Conservation (phyloP, 2,329 filamentous ascomycete genomes). For the Fusarium liriodendri region DNA sequence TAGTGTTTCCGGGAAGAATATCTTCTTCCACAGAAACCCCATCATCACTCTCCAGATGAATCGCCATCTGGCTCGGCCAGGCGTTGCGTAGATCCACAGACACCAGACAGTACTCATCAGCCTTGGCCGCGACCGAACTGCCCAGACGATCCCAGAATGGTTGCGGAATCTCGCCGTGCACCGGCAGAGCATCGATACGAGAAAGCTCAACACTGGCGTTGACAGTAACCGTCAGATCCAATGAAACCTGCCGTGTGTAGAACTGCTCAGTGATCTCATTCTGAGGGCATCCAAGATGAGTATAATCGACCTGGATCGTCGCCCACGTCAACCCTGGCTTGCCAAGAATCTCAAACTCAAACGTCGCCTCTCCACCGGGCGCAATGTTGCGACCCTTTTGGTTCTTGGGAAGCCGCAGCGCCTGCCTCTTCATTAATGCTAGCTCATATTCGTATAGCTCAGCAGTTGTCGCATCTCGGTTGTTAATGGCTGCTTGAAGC, state of each 20-base stretch:
- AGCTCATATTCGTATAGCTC: slow-evolving; percentile 90
- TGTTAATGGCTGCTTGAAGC: slow-evolving; percentile 78
- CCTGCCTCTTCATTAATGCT: slow-evolving; percentile 79
- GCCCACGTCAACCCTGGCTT: slow-evolving; percentile 86
- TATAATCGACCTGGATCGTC: slow-evolving; percentile 87
- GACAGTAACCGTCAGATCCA: slow-evolving; percentile 88
- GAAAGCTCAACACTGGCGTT: slow-evolving; percentile 89
- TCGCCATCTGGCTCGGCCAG: slow-evolving; percentile 83
- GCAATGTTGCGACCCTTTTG: slow-evolving; percentile 69
- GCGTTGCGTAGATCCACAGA: slow-evolving; percentile 88
- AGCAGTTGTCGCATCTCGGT: slow-evolving; percentile 79
- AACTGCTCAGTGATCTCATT: slow-evolving; percentile 78
- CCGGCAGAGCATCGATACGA: slow-evolving; percentile 81
- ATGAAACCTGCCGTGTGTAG: slow-evolving; percentile 83
- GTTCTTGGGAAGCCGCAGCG: slow-evolving; percentile 67
- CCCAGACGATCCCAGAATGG: slow-evolving; percentile 66
- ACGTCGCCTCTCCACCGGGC: slow-evolving; percentile 75
- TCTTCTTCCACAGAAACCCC: slow-evolving; percentile 63
- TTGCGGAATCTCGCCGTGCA: slow-evolving; percentile 73
- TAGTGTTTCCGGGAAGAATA: slow-evolving; percentile 76
- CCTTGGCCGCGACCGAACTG: slow-evolving; percentile 50
- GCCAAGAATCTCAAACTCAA: slow-evolving; percentile 86
- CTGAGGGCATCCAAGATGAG: slow-evolving; percentile 77
- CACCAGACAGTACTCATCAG: slow-evolving; percentile 79
- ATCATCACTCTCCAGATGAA: slow-evolving; percentile 69